Base-by-base conservation (phyloP, 116 monocot species). In the Zostera marina region DNA sequence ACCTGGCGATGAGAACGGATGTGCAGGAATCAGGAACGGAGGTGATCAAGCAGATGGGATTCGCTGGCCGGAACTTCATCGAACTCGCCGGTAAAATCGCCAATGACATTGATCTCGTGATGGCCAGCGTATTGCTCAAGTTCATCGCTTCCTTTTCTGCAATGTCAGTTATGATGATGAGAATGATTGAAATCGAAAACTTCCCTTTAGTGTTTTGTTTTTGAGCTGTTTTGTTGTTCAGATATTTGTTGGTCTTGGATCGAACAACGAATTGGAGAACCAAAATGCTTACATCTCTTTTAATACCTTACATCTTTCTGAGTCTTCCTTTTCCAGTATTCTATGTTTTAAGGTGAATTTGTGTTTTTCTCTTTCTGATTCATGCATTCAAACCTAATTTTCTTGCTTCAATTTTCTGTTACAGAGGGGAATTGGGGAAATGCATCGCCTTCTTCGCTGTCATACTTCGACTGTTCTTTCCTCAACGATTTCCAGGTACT, bases 241-340 rank as follows among this genome's bases (percentile, higher is more conserved):
- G 93, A 77, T 93, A 88, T 59, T 56, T 93, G 61, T 40, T 93
- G 68, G 69, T 93, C 15, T 68, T 93, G 66, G 93, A 93, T 56
- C 79, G 84, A 14, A 93, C 93, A 68, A 84, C 32, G 32, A 2
- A 93, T 62, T 93, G 93, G 93, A 88, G 40, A 75, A 93, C 93
- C 14, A 93, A 88, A 70, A 93, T 93, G 62, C 47, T 88, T 51
- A 93, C 93, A 22, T 61, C 74, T 19, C 93, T 93, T 68, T 73
- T 93, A 45, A 40, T 93, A 56, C 93, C 93, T 38, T 93, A 93
- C 41, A 81, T 93, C 41, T 93, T 83, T 69, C 63, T 93, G 24
- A 84, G 81, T 55, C 81, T 93, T 43, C 88, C 93, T 4, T 56
- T 70, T 7, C 61, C 69, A 1, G 2, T 93, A 11, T 93, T 93